Conservation (phyloP, 768 basidiomycete species). For the Suillus tomentosus region DNA sequence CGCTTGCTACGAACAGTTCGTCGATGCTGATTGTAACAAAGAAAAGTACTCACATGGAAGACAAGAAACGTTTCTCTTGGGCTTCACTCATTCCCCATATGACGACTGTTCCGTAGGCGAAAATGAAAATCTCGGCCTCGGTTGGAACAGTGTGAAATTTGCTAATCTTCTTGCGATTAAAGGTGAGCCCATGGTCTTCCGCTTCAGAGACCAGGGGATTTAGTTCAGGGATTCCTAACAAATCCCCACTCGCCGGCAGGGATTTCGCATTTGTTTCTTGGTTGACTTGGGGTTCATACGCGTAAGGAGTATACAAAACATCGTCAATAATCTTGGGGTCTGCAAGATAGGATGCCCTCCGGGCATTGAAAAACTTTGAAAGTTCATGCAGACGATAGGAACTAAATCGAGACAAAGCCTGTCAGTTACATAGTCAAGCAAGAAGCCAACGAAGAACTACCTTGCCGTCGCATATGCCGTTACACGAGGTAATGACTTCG, state of each 20-base stretch:
- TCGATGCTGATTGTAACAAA: conserved; percentile 15
- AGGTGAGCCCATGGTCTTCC: conserved; percentile 32
- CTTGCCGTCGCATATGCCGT: conserved; percentile 94
- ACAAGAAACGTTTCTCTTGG: conserved; percentile 87
- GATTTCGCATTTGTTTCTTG: conserved; percentile 32
- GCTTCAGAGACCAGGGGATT: conserved; percentile 30
- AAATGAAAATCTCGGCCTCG: conserved; percentile 89
- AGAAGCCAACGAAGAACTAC: conserved; percentile 41
- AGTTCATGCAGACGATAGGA: conserved; percentile 89
- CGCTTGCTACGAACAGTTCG: conserved; percentile 63
- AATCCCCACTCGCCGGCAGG: conserved; percentile 54
- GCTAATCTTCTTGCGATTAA: conserved; percentile 53
- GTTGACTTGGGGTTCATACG: conserved; percentile 57
- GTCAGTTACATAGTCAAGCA: conserved; percentile 1
- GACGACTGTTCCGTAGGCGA: conserved; percentile 92
- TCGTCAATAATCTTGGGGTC: conserved; percentile 89
- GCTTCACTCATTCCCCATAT: conserved; percentile 98
- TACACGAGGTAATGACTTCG: conserved; percentile 88
- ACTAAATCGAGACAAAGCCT: conserved; percentile 39
- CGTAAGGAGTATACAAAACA: conserved; percentile 91
- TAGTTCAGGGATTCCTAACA: conserved; percentile 78
- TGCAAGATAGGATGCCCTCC: conserved; percentile 80
- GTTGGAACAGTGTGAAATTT: conserved; percentile 67
- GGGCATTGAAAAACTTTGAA: conserved; percentile 86
- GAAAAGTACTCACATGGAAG: conserved; percentile 73